phyloP scores from a whole-genome alignment of 2,329 filamentous ascomycete genomes.

The Colletotrichum sp. region DNA sequence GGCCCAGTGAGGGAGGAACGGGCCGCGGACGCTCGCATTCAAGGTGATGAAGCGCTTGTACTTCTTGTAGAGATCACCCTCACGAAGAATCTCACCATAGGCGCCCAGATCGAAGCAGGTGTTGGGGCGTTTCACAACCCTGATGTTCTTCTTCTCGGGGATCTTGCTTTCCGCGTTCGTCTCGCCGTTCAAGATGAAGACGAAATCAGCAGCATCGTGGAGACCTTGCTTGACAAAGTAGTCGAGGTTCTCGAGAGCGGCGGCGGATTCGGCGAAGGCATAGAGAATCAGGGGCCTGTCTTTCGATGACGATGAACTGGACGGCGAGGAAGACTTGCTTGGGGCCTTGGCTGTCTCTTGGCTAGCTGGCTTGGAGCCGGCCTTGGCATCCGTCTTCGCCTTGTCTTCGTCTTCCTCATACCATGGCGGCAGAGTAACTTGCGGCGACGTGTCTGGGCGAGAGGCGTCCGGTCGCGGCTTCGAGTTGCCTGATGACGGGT shows the following conservation, averaged over 20 bases:
- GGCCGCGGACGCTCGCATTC: constrained; percentile 39
- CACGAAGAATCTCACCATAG: constrained; percentile 36
- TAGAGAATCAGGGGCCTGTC: constrained; percentile 36
- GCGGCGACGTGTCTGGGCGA: not conserved
- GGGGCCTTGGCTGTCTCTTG: not conserved
- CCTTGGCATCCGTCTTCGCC: not conserved
- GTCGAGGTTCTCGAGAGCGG: constrained; percentile 34
- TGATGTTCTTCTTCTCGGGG: constrained; percentile 35
- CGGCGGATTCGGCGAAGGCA: constrained; percentile 37
- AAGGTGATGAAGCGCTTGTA: constrained; percentile 41
- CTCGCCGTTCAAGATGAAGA: constrained; percentile 43
- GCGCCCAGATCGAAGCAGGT: constrained; percentile 41
- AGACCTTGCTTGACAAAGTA: constrained; percentile 42
- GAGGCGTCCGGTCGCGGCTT: not conserved
- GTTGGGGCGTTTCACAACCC: constrained; percentile 32
- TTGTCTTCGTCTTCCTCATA: not conserved
- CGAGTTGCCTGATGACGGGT: not conserved
- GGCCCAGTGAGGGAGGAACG: constrained; percentile 40
- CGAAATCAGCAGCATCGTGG: constrained; percentile 40
- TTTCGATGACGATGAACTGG: not conserved
- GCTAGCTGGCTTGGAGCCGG: not conserved
- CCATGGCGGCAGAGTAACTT: not conserved
- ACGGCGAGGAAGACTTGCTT: not conserved
- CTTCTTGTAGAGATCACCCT: constrained; percentile 33
- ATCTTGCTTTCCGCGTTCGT: constrained; percentile 29